Evolutionary conservation across 179 eudicot genomes (phyloP), one percentile per base, ranked within the genome.

Genomic region (Pouteria campechiana): DNA sequence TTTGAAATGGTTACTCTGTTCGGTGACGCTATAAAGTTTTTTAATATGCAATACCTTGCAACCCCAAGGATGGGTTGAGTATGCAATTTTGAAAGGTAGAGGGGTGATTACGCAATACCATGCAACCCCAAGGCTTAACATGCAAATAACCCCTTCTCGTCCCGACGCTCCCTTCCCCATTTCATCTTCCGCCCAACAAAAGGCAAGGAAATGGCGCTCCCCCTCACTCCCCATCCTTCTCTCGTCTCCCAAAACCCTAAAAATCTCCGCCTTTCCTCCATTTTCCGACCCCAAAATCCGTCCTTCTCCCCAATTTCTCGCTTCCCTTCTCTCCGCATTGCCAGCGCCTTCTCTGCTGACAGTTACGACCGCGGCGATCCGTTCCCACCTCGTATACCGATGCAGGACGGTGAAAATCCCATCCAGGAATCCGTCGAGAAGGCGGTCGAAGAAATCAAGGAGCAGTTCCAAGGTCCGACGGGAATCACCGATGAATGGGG

Each of bases 401-500:
- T 44, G 34, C 31, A 35, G 6, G 16, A 54, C 40, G 37, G 23
- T 22, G 37, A 23, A 38, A 8, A 2, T 27, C 37, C 57, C 38
- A 10, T 18, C 38, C 16, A 46, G 22, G 10, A 42, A 32, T 50
- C 50, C 63, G 9, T 46, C 35, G 59, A 50, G 41, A 35, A 55
- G 6, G 5, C 34, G 3, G 44, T 57, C 20, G 68, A 69, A 28
- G 76, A 55, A n/a, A n/a, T n/a, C n/a, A n/a, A n/a, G n/a, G n/a
- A n/a, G n/a, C n/a, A n/a, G n/a, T n/a, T n/a, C n/a, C n/a, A 18
- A 17, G 15, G 11, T 31, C 44, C 23, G 48, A 25, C 35, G 45
- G 54, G 24, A 29, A 16, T 46, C 9, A 48, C 64, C 9, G 87
- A 87, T 46, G 94, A 83, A 46, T 88, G 87, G 94, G 97, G 97